Evolutionary conservation across 805 yeast species (phyloP), one percentile per base, ranked within the genome.

Genomic region (Ogataea pini): DNA sequence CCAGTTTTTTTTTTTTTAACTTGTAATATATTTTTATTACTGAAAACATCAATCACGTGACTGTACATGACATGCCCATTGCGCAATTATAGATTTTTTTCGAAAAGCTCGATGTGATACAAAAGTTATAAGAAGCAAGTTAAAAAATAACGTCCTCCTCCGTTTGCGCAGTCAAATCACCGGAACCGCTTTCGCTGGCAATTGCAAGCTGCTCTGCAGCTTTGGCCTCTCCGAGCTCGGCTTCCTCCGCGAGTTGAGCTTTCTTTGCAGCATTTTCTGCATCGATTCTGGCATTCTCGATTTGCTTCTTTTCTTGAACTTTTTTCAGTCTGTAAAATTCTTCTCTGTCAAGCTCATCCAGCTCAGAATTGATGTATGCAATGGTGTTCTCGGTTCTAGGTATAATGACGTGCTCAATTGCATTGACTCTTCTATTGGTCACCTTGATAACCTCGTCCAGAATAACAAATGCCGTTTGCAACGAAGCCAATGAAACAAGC

Each of bases 381-480:
- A 92, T 92, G 24, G 99, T 92, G 71, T 92, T 92, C 69, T 94
- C 97, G 1, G 98, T 94, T 71, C 98, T 82, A 58, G 99, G 99
- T 52, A 92, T 92, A 61, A 92, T 91, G 39, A 92, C 98, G 64
- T 92, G 98, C 73, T 92, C 99, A 70, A 92, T 92, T 54, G 99
- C 98, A 68, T 92, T 92, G 63, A 92, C 99, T 78, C 99, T 88
- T 75, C 99, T 82, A 71, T 92, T 92, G 46, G 99, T 92, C 51
- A 94, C 97, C 70, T 94, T 94, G 69, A 92, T 94, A 50, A 92
- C 99, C 69, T 92, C 99, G 71, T 94, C 99, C 62, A 92, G 79
- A 57, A 92, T 92, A 47, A 94, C 89, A 67, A 92, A 92, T 1
- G 98, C 98, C 5, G 98, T 92, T 68, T 92, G 99, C 62, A 94